Evolutionary conservation across 2,329 filamentous ascomycete genomes (phyloP), one percentile per base, ranked within the genome.

Genomic region (Cordyceps militaris): DNA sequence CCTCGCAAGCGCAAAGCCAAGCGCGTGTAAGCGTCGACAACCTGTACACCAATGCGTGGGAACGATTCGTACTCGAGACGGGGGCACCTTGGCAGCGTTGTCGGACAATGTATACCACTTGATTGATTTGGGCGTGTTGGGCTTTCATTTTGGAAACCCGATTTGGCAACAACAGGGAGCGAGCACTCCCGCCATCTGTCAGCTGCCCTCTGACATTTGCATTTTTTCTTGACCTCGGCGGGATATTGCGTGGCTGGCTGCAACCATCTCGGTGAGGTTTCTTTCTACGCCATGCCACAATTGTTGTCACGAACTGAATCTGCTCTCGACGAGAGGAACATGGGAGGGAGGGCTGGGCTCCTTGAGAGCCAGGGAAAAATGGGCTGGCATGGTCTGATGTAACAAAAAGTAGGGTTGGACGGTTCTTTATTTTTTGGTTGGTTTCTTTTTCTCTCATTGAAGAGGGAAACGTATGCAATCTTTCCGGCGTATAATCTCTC

Each of bases 1-100:
- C 79, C 81, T 24, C 78, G 77, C 64, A 76, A 74, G 69, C 21
- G 30, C 23, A 71, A 70, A 61, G 53, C 49, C 47, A 63, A 63
- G 59, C 42, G 49, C 23, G 46, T 52, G 21, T 61, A 61, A 58
- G 11, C 24, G 28, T 28, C 28, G 5, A 23, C 11, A 23, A n/a
- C 3, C 28, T 5, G n/a, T 23, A 32, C 36, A 19, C 28, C 38
- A 32, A 24, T 23, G 10, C 36, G 11, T 28, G 36, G 38, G 24
- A 40, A n/a, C n/a, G n/a, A 21, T 54, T 5, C 13, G n/a, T 53
- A 11, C 26, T 16, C 8, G 26, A 46, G 51, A 34, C 51, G 14
- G 9, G n/a, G n/a, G n/a, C n/a, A n/a, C 28, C 5, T 11, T 24
- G 13, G 28, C 9, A 16, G 16, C 23, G 4, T 7, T 24, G 32